Evolutionary conservation across 2,329 filamentous ascomycete genomes (phyloP), one percentile per base, ranked within the genome.

Genomic region (Ophiocordyceps camponoti-floridani): DNA sequence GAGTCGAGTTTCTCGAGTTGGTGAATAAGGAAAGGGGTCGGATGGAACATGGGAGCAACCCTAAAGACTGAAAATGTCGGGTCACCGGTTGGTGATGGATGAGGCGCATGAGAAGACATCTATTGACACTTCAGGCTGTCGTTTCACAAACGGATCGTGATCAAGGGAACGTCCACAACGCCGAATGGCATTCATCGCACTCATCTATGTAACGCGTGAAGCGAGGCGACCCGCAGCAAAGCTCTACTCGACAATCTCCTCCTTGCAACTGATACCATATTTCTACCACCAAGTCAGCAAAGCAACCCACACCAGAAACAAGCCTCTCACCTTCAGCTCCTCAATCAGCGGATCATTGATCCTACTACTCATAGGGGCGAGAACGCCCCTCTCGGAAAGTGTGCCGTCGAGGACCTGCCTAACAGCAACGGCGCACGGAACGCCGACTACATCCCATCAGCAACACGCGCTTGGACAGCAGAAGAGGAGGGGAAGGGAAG

Each of bases 321-420:
- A 18, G 3, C 9, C 8, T 2, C 37, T 19, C n/a, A 40, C 77
- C 71, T 82, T 79, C 47, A 93, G 70, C 59, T 84, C 81, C 66
- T 81, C 76, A 64, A 88, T 79, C 53, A 93, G 64, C 35, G 84
- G 81, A 55, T 73, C 71, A 57, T 77, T 81, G 57, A 89, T 75
- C 56, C 81, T 75, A 48, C 72, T 69, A 54, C 67, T 78, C 73
- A 89, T 83, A 14, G 84, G 84, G 26, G 84, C 86, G 48, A 93
- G 63, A 44, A 91, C 69, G 60, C 82, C 82, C 66, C 75, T 82
- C 60, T 84, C 72, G 42, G 66, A 72, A 49, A 88, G 77, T 3
- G 77, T 82, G 16, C 83, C 82, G 60, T 86, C 71, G 37, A 89
- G 72, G 23, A 91, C 81, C 67, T 82, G 75, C 70, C 84, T 73